phyloP scores from a whole-genome alignment of 2,329 filamentous ascomycete genomes.

The Sporothrix variecibatus region DNA sequence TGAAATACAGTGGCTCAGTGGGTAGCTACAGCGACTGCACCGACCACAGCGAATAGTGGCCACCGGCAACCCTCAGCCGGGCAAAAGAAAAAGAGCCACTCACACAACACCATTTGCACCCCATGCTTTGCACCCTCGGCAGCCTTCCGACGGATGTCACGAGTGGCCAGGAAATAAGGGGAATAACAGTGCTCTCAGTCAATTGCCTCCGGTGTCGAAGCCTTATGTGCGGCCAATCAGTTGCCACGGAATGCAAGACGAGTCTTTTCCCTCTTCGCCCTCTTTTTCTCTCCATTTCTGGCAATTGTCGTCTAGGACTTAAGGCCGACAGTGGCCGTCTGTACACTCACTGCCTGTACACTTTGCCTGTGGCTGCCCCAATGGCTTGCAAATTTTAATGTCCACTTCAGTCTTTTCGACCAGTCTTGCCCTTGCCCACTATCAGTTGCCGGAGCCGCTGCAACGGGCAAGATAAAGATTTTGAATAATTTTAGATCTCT shows the following conservation, averaged over 20 bases:
- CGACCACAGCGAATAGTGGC: too few species aligned
- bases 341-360: too few species aligned
- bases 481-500: not conserved
- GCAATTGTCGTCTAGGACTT: not conserved
- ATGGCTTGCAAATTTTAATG: not conserved
- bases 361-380: not conserved
- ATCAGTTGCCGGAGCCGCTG: slow-evolving; percentile 9
- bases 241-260: not conserved
- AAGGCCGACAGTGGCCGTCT: not conserved
- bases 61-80: not conserved
- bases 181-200: not conserved
- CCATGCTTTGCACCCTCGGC: not conserved
- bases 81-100: too few species aligned
- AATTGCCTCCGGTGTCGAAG: not conserved
- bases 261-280: too few species aligned
- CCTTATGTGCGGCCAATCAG: not conserved
- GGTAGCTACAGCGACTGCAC: not conserved
- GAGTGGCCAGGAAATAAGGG: too few species aligned
- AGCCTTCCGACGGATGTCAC: not conserved
- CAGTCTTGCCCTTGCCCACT: not conserved
- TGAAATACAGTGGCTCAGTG: not conserved
- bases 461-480: not conserved
- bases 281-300: too few species aligned
- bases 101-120: not conserved
- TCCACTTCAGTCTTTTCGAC: not conserved